These are phyloP conservation scores for Solanum virginianum DNA, from an alignment of 257 asterid species.

Conservation along the genomic window DNA sequence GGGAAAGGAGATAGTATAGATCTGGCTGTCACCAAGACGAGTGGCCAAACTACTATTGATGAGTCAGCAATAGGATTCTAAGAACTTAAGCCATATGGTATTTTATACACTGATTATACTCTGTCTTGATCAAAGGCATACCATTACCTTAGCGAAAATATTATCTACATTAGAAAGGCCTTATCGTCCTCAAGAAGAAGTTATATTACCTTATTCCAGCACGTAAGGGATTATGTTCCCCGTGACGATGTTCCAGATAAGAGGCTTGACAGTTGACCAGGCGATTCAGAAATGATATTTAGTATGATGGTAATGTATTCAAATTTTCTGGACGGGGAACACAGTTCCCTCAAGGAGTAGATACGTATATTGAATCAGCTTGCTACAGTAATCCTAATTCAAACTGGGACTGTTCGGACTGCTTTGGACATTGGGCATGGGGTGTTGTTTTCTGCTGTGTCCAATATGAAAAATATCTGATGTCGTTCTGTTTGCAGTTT, in stretches of 20 bases:
- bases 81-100: constrained; percentile 38
- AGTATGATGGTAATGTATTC: constrained; percentile 73
- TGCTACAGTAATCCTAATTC: constrained; percentile 50
- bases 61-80: constrained; percentile 34
- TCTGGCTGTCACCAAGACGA: constrained; percentile 56
- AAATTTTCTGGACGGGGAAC: constrained; percentile 91
- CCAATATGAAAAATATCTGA: neutral
- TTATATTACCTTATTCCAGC: constrained; percentile 32
- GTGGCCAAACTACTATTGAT: constrained; percentile 43
- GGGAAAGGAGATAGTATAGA: constrained; percentile 87
- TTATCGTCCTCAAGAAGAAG: constrained; percentile 66
- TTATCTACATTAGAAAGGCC: constrained; percentile 91
- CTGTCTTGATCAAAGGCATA: constrained; percentile 89
- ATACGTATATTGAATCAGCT: constrained; percentile 75
- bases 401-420: constrained; percentile 62
- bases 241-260: constrained; percentile 87
- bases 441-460: constrained; percentile 27
- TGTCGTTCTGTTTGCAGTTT: neutral
- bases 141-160: constrained; percentile 62
- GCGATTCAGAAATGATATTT: constrained; percentile 90
- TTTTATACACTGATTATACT: constrained; percentile 62
- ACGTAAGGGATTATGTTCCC: constrained; percentile 59
- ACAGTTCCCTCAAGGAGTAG: constrained; percentile 94
- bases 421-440: constrained; percentile 90
- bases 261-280: constrained; percentile 80